Evolutionary conservation across 2,329 filamentous ascomycete genomes (phyloP).

Genomic region (Colletotrichum cuscutae): DNA sequence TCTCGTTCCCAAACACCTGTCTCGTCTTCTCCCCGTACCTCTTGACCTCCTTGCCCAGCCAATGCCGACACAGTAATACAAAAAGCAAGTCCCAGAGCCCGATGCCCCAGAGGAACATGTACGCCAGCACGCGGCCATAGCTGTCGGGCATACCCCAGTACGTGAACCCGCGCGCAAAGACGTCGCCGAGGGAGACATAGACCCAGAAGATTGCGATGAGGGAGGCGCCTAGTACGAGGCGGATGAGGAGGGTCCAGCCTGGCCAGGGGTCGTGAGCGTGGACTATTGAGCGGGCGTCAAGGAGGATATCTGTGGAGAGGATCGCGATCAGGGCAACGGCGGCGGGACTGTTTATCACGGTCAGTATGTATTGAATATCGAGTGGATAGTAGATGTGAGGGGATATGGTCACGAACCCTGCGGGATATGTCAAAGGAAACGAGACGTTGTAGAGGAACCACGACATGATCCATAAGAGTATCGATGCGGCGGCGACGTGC

Average conservation of each 20-base stretch:
- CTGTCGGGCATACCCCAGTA: conserved; percentile 48
- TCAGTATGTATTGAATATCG: background rate
- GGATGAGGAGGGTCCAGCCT: conserved; percentile 44
- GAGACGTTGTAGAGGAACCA: conserved; percentile 44
- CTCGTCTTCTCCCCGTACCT: conserved; percentile 5
- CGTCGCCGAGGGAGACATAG: conserved; percentile 47
- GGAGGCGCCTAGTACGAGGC: conserved; percentile 43
- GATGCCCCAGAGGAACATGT: conserved; percentile 48
- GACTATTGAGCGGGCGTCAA: conserved; percentile 48
- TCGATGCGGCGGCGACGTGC: conserved; percentile 44
- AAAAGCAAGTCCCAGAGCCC: conserved; percentile 29
- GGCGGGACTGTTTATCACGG: conserved; percentile 37
- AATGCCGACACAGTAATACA: conserved; percentile 21
- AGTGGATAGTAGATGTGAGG: background rate
- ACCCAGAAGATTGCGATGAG: conserved; percentile 49
- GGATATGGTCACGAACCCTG: conserved; percentile 22
- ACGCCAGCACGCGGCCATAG: conserved; percentile 44
- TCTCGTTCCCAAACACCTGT: background rate
- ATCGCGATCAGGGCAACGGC: conserved; percentile 45
- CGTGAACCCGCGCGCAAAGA: conserved; percentile 48
- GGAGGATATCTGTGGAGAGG: conserved; percentile 46
- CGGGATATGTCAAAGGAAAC: conserved; percentile 31
- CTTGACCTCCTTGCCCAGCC: conserved; percentile 19
- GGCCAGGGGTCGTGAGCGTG: conserved; percentile 44
- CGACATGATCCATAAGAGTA: conserved; percentile 45